Evolutionary conservation across 371 early-diverging fungal species (phyloP), one percentile per base, ranked within the genome.

Genomic region (Saksenaea vasiformis): DNA sequence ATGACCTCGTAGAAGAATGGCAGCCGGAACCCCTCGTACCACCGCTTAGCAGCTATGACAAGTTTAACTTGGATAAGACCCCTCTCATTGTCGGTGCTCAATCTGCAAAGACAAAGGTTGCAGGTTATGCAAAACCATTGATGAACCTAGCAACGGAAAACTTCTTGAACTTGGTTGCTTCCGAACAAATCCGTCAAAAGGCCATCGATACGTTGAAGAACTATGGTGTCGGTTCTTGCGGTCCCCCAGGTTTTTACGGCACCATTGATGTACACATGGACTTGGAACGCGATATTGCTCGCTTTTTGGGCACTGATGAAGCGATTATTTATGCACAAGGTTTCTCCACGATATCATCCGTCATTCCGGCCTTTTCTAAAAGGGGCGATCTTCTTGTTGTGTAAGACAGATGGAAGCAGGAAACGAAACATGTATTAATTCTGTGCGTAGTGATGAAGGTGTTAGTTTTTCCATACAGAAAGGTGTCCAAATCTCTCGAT

Each of bases 181-280:
- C 85, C 41, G 92, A 94, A 19, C 72, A 84, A 10, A 87, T 93
- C 59, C 91, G 92, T 78, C 87, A 93, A 56, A 93, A 90, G 68
- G 95, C 98, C 15, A 85, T 95, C 56, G 85, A 85, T 15, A 95
- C 94, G 3, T 88, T 99, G 37, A 88, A 90, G 66, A 91, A 94
- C 60, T 99, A 99, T 77, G 99, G 99, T 60, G 98, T 99, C 34
- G 99, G 99, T 22, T 92, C 99, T 2, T 99, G 99, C 74, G 97
- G 95, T 13, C 99, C 99, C 5, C 93, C 98, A 5, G 99, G 99
- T n/a, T 99, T 99, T 76, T 99, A 99, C 78, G 99, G 99, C 61
- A 99, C 99, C 14, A 79, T 83, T 71, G 99, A 99, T 78, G 93
- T 99, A 11, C 99, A 99, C 72, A 90, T 98, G 85, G 90, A 96